Evolutionary conservation across 139 green algal genomes (phyloP).

Genomic region (Edaphochlamys debaryana): DNA sequence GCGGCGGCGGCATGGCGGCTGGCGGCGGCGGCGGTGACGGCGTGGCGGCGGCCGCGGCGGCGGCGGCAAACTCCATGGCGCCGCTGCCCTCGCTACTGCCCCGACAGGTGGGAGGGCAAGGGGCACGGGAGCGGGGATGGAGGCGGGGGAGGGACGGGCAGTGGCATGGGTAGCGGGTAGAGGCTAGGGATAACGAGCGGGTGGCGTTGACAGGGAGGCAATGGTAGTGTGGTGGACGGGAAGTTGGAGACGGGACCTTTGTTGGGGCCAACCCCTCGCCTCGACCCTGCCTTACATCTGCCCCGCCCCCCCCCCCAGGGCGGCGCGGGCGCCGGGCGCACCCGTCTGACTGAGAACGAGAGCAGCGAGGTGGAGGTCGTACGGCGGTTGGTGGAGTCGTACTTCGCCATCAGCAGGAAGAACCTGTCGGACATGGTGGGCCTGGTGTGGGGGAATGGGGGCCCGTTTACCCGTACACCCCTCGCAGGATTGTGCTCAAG

Average conservation of each 20-base stretch:
- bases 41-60: slow-evolving; percentile 12
- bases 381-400: slow-evolving; percentile 85
- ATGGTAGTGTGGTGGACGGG: no score
- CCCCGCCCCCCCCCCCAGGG: no score
- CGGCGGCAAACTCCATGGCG: slow-evolving; percentile 6
- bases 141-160: slow-evolving; percentile 38
- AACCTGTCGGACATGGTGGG: slow-evolving; percentile 82
- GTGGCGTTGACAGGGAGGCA: no score
- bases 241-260: no score
- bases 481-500: neutral
- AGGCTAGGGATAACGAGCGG: no score
- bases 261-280: no score
- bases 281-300: no score
- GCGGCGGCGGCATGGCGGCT: neutral
- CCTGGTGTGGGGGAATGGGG: no score
- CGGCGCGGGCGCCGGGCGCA: no score
- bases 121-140: neutral
- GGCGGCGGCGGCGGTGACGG: slow-evolving; percentile 9
- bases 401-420: slow-evolving; percentile 91
- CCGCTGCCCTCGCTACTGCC: slow-evolving; percentile 11
- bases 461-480: no score
- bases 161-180: no score
- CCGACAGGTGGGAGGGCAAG: slow-evolving; percentile 1
- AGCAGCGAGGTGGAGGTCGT: slow-evolving; percentile 86
- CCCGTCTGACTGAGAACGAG: slow-evolving; percentile 17